A percentile compares a stretch with the other conserved stretches of the same genome.
Conservation (phyloP, 352 stramenopile genomes). For the Globisporangium uncinulatum region DNA sequence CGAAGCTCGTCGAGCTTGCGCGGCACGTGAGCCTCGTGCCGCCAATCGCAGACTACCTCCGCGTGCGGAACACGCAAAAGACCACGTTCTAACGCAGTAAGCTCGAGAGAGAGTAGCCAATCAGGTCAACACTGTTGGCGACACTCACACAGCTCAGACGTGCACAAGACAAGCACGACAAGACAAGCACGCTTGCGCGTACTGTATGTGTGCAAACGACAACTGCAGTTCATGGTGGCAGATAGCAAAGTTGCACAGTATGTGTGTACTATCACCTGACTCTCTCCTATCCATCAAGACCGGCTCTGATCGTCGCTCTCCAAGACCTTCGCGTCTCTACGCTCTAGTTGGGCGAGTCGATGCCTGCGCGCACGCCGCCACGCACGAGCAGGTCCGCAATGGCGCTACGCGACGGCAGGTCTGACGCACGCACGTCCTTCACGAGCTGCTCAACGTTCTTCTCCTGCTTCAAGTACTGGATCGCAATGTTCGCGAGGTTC, state of each 20-base stretch:
- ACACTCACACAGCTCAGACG: neutral
- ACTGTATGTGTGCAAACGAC: no score
- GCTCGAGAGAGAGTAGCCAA: neutral
- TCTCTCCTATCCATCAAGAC: no score
- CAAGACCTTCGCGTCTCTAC: neutral
- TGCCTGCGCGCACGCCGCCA: constrained; percentile 68
- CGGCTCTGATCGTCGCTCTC: no score
- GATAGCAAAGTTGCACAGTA: neutral
- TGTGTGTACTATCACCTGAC: constrained; percentile 2
- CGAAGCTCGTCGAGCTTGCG: constrained; percentile 15
- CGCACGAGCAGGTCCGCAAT: constrained; percentile 72
- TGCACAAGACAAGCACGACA: neutral
- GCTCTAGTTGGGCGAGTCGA: constrained; percentile 36
- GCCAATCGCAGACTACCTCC: constrained; percentile 12
- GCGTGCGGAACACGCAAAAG: constrained; percentile 1
- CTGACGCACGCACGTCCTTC: constrained; percentile 50
- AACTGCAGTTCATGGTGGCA: no score
- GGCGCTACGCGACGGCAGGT: constrained; percentile 48
- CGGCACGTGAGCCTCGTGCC: constrained; percentile 5
- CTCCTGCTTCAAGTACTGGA: constrained; percentile 94
- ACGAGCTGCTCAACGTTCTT: constrained; percentile 89
- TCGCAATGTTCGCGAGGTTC: constrained; percentile 89
- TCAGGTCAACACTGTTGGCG: neutral
- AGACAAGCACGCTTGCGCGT: neutral
- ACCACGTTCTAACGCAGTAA: constrained; percentile 1